Percentiles rank a stretch among this genome's conserved stretches.
Evolutionary conservation across 805 yeast genomes (phyloP).

Genomic region (Nakazawaea peltata): DNA sequence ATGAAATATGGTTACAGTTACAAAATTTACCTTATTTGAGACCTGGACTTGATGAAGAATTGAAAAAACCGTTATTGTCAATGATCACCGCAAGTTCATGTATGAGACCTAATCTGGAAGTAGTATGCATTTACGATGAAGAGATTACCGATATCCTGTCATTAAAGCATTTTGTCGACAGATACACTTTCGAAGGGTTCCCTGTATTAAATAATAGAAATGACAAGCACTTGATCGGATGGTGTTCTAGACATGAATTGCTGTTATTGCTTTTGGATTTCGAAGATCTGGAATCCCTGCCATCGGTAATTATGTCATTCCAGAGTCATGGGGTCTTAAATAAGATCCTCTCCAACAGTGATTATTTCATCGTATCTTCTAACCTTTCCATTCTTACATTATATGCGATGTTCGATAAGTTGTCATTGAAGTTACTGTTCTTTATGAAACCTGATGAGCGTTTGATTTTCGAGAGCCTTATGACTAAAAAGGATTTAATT

Average conservation of each 20-base stretch:
- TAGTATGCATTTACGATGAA: constrained; percentile 23
- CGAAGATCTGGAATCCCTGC: constrained; percentile 5
- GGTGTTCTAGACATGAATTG: constrained; percentile 31
- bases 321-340: constrained; percentile 10
- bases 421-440: constrained; percentile 24
- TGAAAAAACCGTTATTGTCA: constrained; percentile 27
- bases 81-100: constrained; percentile 24
- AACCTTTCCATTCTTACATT: constrained; percentile 25
- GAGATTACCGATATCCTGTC: constrained; percentile 18
- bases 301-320: no score
- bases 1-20: constrained; percentile 47
- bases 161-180: constrained; percentile 15
- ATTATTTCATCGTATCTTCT: constrained; percentile 20
- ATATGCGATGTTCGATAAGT: constrained; percentile 27
- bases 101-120: constrained; percentile 24
- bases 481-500: constrained; percentile 25
- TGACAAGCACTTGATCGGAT: constrained; percentile 31
- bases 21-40: constrained; percentile 32
- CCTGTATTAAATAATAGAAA: constrained; percentile 32
- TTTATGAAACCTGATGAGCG: constrained; percentile 22
- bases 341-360: constrained; percentile 8
- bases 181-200: constrained; percentile 26
- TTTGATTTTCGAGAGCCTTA: constrained; percentile 23
- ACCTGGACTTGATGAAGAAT: constrained; percentile 27
- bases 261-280: constrained; percentile 18